Evolutionary conservation across 1,139 yeast species (phyloP).

Genomic region (Casaregolazyma lundiana): DNA sequence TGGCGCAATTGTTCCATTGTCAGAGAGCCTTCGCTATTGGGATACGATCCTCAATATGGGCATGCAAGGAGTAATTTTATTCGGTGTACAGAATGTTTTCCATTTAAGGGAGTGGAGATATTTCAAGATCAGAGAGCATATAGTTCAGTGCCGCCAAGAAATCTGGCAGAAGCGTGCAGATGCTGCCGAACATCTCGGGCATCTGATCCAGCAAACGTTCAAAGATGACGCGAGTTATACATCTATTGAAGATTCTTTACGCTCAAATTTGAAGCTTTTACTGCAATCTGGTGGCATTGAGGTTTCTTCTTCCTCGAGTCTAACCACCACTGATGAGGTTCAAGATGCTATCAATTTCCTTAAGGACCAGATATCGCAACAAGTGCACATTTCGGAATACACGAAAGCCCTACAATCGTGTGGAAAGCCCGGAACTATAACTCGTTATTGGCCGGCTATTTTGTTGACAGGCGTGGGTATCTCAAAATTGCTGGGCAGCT

Average conservation of each 20-base stretch:
- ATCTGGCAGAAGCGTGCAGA: conserved; percentile 1
- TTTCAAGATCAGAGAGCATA: conserved; percentile 4
- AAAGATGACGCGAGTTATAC: neutral
- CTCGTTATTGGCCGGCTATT: conserved; percentile 66
- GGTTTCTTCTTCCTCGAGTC: neutral
- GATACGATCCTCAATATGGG: conserved; percentile 8
- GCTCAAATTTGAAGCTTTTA: neutral
- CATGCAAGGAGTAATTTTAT: conserved; percentile 1
- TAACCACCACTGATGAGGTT: neutral
- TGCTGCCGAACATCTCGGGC: conserved; percentile 8
- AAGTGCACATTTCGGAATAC: neutral
- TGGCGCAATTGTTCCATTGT: conserved; percentile 5
- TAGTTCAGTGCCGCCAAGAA: conserved; percentile 7
- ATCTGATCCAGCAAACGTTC: conserved; percentile 7
- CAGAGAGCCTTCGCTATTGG: conserved; percentile 7
- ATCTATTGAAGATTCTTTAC: neutral
- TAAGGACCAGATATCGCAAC: neutral
- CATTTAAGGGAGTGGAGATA: conserved; percentile 9
- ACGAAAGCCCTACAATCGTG: conserved; percentile 15
- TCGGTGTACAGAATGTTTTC: conserved; percentile 8
- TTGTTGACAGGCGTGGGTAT: conserved; percentile 29
- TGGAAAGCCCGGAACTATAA: conserved; percentile 45
- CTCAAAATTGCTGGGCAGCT: conserved; percentile 43
- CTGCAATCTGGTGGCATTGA: neutral
- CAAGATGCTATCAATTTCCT: neutral